Base-by-base conservation (phyloP, 169 alveolate species). In the Eimeria mitis region DNA sequence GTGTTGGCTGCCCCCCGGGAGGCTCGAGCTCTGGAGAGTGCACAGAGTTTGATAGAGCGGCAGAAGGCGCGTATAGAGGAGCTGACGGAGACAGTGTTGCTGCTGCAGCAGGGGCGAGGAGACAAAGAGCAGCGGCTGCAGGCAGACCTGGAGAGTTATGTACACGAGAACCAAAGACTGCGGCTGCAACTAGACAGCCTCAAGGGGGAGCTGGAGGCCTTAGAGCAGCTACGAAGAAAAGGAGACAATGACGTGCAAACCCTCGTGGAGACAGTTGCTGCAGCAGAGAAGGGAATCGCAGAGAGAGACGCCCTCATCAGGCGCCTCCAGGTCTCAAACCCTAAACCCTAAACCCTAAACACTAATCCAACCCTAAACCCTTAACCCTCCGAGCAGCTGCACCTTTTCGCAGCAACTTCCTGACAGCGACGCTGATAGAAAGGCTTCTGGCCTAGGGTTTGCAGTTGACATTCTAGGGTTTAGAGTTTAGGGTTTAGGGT, bases 241-340 rank as follows among this genome's bases (percentile, higher is more conserved):
- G 87, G 40, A 31, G 87, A 76, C 54, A 76, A 76, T 21, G 87
- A 76, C 7, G n/a, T 31, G 63, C 87, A 76, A 31, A 21, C 54
- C 8, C 16, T 76, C 37, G 61, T 76, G 54, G 61, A 76, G 87
- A 44, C 87, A 23, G 63, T 76, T 76, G 87, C 87, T 4, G 87
- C 87, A 76, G 87, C 87, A 42, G 87, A 76, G 28, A 76, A 76
- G 34, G 87, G 87, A 13, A 76, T 76, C n/a, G 87, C 87, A 7
- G 87, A 76, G 34, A 76, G 87, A 76, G 87, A 76, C 63, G 54
- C 87, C 3, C 56, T 76, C 19, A 76, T 76, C 34, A 31, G 61
- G 19, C 54, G n/a, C 54, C 56, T 76, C 34, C 87, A 76, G 56
- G 87, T n/a, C n/a, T 76, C 70, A 61, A 61, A 61, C 70, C 70